phyloP scores from a whole-genome alignment of 1,284 basidiomycete genomes.

The Ustilago sp. region DNA sequence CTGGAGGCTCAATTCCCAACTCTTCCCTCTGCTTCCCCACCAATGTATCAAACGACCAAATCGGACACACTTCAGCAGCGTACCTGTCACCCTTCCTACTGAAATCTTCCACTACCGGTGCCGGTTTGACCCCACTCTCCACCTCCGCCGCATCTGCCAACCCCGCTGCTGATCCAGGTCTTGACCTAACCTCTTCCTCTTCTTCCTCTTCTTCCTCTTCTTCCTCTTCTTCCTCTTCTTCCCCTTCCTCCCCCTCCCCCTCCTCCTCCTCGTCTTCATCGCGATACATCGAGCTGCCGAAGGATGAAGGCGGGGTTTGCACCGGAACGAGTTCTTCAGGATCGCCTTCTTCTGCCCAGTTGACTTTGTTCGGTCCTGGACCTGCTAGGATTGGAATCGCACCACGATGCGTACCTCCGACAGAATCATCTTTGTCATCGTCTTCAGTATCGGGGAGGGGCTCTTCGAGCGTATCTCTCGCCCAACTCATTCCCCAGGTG shows the following conservation, averaged over 20 bases:
- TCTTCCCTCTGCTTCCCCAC: slow-evolving; percentile 23
- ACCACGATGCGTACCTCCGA: neutral
- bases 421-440: slow-evolving; percentile 16
- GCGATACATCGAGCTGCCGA: slow-evolving; percentile 42
- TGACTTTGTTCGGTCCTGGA: slow-evolving; percentile 41
- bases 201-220: slow-evolving; percentile 43
- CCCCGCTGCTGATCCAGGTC: slow-evolving; percentile 45
- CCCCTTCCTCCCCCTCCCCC: slow-evolving; percentile 37
- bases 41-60: slow-evolving; percentile 39
- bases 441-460: slow-evolving; percentile 14
- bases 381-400: slow-evolving; percentile 36
- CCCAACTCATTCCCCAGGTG: slow-evolving; percentile 61
- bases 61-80: slow-evolving; percentile 39
- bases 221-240: slow-evolving; percentile 34
- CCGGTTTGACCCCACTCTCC: slow-evolving; percentile 36
- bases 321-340: slow-evolving; percentile 61
- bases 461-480: slow-evolving; percentile 53
- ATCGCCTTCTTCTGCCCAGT: slow-evolving; percentile 51
- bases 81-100: slow-evolving; percentile 51
- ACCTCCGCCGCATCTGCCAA: slow-evolving; percentile 22
- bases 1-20: slow-evolving; percentile 37
- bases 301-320: slow-evolving; percentile 50
- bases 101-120: slow-evolving; percentile 56
- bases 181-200: slow-evolving; percentile 41
- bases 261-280: slow-evolving; percentile 37